Base-by-base conservation (phyloP, 441 rosid species). In the Eruca vesicaria region DNA sequence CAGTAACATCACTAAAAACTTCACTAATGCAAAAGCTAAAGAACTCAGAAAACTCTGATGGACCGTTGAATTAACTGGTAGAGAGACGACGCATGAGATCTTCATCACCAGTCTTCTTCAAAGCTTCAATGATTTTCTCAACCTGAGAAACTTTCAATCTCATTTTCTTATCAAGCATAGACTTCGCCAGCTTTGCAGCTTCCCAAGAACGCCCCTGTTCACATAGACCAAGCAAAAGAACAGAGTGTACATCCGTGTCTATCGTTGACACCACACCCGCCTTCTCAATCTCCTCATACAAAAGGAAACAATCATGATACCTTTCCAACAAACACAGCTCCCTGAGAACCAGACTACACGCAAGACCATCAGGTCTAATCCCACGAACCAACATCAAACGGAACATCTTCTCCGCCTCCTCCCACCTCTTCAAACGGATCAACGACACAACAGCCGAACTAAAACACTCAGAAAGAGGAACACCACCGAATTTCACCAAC, bases 331-430 rank as follows among this genome's bases (percentile, higher is more conserved):
- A 68, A 84, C 90, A 90, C n/a, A 92, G 77, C 83, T 82, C 89
- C 76, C 67, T 90, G 56, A 94, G 72, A 79, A 92, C 79, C 35
- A 89, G 55, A 79, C 85, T 90, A 65, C 91, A 88, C 8, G 94
- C 88, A 72, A 88, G 36, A 68, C 91, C 81, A 78, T 90, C 94
- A 36, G 88, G 97, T 80, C 82, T 88, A 61, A 80, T 33, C 74
- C 83, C 93, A 58, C 73, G 63, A 33, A 69, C 76, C 81, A 87
- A 66, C 86, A 86, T 80, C 80, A 64, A 66, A 20, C 82, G 81
- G 70, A 92, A 88, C 29, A 84, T 82, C 74, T 69, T 80, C 75
- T 85, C 90, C 6, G 97, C 94, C 66, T 90, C 92, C 32, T 84
- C 75, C 18, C 66, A 69, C 55, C 85, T 89, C 60, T 82, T 81